Percentiles rank a stretch among this genome's conserved stretches.
These are phyloP conservation scores for Coemansia sp. DNA, from an alignment of 192 early-diverging fungal genomes.

Conservation along the genomic window DNA sequence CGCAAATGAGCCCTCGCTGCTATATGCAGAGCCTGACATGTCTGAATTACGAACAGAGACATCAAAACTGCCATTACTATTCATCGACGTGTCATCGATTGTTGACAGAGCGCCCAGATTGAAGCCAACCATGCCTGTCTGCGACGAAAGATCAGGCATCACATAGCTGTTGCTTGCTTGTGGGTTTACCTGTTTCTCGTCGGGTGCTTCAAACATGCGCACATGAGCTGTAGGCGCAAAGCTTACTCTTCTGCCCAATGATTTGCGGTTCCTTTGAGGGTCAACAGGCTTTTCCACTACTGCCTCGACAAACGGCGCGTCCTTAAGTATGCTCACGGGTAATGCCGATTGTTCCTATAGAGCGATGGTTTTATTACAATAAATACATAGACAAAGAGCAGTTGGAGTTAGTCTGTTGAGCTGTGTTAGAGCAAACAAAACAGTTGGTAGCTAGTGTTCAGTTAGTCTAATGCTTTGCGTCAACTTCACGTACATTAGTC, in stretches of 20 bases:
- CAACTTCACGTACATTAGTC: conserved; percentile 16
- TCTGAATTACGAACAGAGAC: conserved; percentile 52
- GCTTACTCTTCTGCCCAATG: conserved; percentile 48
- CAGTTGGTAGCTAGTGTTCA: not conserved
- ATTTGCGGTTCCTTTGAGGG: conserved; percentile 47
- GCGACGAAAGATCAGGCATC: conserved; percentile 53
- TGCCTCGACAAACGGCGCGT: conserved; percentile 11
- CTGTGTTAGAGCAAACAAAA: not conserved
- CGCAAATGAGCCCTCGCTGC: conserved; percentile 38
- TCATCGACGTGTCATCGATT: conserved; percentile 50
- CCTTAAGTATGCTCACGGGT: conserved; percentile 33
- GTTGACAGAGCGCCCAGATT: conserved; percentile 38
- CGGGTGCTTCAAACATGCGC: conserved; percentile 53
- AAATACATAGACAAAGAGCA: not conserved
- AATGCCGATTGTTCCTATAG: conserved; percentile 25
- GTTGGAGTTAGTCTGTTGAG: not conserved
- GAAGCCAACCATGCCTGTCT: conserved; percentile 44
- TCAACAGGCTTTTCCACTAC: conserved; percentile 10
- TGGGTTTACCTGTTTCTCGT: conserved; percentile 30
- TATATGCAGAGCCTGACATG: conserved; percentile 37
- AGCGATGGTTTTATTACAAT: too few relatives aligned
- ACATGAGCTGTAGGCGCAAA: conserved; percentile 55
- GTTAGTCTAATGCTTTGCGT: not conserved
- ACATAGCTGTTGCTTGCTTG: conserved; percentile 29
- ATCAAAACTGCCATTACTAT: conserved; percentile 54